Evolutionary conservation across 352 stramenopile species (phyloP).

Genomic region (Phytophthora cryptogea): DNA sequence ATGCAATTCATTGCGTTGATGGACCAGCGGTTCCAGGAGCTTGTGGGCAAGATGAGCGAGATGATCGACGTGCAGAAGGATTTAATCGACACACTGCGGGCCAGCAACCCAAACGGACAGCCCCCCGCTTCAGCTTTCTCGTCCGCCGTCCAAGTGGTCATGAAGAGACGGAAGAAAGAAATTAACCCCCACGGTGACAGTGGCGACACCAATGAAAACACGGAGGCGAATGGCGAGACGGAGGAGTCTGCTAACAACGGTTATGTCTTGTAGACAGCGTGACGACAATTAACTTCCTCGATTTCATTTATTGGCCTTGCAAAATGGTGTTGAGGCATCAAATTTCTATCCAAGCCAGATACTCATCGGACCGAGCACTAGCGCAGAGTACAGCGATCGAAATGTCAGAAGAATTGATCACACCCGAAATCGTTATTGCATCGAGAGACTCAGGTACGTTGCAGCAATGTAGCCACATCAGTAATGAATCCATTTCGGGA

Average conservation of each 20-base stretch:
- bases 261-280: slow-evolving; percentile 23
- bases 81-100: slow-evolving; percentile 63
- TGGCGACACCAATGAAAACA: slow-evolving; percentile 2
- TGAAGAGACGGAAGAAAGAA: slow-evolving; percentile 53
- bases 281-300: neutral
- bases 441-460: too few relatives aligned
- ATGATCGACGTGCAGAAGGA: slow-evolving; percentile 79
- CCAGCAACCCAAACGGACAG: slow-evolving; percentile 41
- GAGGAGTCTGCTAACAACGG: slow-evolving; percentile 9
- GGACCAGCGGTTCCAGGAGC: slow-evolving; percentile 74
- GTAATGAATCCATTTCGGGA: slow-evolving; percentile 1
- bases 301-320: too few relatives aligned
- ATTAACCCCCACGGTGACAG: slow-evolving; percentile 4
- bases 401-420: too few relatives aligned
- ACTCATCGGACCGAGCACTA: too few relatives aligned
- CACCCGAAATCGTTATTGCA: too few relatives aligned
- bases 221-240: slow-evolving; percentile 3
- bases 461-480: too few relatives aligned
- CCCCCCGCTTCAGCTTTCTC: slow-evolving; percentile 37
- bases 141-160: slow-evolving; percentile 37
- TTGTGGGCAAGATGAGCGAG: slow-evolving; percentile 75
- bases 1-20: slow-evolving; percentile 67
- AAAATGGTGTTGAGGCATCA: too few relatives aligned
- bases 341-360: too few relatives aligned
- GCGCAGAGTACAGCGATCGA: too few relatives aligned